Evolutionary conservation across 2,329 filamentous ascomycete genomes (phyloP), one percentile per base, ranked within the genome.

Genomic region (Fusarium fracticaudum): DNA sequence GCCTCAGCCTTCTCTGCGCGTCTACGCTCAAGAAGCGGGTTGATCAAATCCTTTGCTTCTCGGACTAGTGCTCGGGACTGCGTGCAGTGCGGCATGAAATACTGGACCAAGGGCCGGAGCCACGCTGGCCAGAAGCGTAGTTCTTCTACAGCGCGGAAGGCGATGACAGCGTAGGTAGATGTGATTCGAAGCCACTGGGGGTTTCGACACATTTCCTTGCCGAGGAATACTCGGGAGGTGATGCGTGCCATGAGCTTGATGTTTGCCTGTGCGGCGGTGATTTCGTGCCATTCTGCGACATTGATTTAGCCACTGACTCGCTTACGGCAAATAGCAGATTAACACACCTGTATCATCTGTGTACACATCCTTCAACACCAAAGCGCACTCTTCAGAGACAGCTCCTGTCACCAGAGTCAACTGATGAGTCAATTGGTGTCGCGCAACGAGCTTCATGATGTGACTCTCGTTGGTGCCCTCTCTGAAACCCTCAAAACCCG

Each of bases 241-340:
- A 53, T 17, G 18, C 50, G 33, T 1, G 50, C 33, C 50, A 53
- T 53, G 18, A 53, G 33, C 0, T 53, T 53, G 0, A 53, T 53
- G 33, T 53, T 53, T 37, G 17, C 50, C 0, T 53, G 6, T 53
- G 4, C 15, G 18, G 33, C 50, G 3, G 50, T 53, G 8, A 53
- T 53, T 0, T 53, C 33, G 50, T 53, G 50, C 33, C 50, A 53
- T 37, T 53, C 50, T 53, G n/a, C 1, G 13, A 12, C 3, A 6
- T 2, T 0, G 24, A 8, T 37, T 53, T 4, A 51, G 47, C 5
- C 6, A 3, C 5, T 22, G 24, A 11, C 17, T 45, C 0, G 5
- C 6, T 24, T 31, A 11, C 29, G 29, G 35, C 4, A 18, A 1
- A 37, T 18, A 9, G 35, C 35, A 37, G 35, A 37, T 37, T 1